phyloP scores from a whole-genome alignment of 2,329 filamentous ascomycete genomes.

The Beauveria sp. region DNA sequence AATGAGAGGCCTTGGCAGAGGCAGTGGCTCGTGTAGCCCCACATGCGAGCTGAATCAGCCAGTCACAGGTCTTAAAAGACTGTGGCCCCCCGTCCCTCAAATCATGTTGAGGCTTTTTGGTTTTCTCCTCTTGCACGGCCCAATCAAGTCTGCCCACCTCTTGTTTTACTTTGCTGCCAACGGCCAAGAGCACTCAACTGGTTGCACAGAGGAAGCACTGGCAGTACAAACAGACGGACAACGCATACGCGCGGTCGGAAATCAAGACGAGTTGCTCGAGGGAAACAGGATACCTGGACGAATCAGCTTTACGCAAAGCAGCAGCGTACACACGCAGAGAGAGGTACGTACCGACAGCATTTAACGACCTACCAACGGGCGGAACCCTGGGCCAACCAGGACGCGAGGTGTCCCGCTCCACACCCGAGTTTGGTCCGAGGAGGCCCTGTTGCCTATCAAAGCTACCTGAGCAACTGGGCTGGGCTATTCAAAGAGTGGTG shows the following conservation, averaged over 20 bases:
- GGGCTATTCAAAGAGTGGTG: too few relatives aligned
- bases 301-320: background rate
- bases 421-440: constrained; percentile 1
- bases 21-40: constrained; percentile 24
- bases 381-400: constrained; percentile 2
- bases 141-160: constrained; percentile 34
- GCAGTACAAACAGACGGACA: background rate
- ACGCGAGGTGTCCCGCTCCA: background rate
- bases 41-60: constrained; percentile 40
- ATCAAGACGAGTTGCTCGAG: background rate
- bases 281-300: background rate
- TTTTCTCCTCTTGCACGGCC: constrained; percentile 33
- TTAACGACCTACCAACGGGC: background rate
- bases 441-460: background rate
- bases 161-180: constrained; percentile 8
- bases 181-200: background rate
- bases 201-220: background rate
- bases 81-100: constrained; percentile 40
- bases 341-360: background rate
- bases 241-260: background rate
- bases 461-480: too few relatives aligned
- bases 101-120: constrained; percentile 41
- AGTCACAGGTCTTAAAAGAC: constrained; percentile 40
- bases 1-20: background rate
- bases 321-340: background rate